Evolutionary conservation across 164 flowering plant species (phyloP).

Genomic region (Umbellularia californica): DNA sequence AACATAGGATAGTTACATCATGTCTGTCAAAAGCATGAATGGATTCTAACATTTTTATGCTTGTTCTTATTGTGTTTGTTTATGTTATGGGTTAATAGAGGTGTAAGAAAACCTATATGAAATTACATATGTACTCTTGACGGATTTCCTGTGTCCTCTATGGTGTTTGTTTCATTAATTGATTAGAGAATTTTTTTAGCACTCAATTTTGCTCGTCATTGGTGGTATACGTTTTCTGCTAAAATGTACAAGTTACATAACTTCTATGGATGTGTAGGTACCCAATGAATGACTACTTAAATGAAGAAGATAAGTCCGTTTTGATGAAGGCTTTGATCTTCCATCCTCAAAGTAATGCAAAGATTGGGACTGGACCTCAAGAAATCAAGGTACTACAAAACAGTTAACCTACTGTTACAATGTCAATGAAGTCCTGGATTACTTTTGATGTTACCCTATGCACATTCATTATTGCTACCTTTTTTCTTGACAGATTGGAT

Average conservation of each 20-base stretch:
- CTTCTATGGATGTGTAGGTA: constrained; percentile 38
- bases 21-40: too few relatives aligned
- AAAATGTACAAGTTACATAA: neutral
- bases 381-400: constrained; percentile 62
- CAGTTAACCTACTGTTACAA: neutral
- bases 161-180: neutral
- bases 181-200: too few relatives aligned
- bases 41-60: too few relatives aligned
- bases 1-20: too few relatives aligned
- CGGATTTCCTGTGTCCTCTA: too few relatives aligned
- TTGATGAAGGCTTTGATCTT: constrained; percentile 52
- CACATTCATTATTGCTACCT: neutral
- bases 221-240: neutral
- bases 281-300: constrained; percentile 33
- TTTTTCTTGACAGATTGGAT: constrained; percentile 46
- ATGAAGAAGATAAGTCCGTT: constrained; percentile 43
- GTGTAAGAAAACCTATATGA: too few relatives aligned
- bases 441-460: neutral
- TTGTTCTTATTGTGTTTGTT: too few relatives aligned
- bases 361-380: constrained; percentile 59
- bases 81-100: too few relatives aligned
- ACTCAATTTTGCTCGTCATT: neutral
- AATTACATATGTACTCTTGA: too few relatives aligned
- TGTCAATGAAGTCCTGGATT: neutral
- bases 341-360: constrained; percentile 63